Conservation (phyloP, 2,329 filamentous ascomycete genomes). For the Aureobasidium musti region DNA sequence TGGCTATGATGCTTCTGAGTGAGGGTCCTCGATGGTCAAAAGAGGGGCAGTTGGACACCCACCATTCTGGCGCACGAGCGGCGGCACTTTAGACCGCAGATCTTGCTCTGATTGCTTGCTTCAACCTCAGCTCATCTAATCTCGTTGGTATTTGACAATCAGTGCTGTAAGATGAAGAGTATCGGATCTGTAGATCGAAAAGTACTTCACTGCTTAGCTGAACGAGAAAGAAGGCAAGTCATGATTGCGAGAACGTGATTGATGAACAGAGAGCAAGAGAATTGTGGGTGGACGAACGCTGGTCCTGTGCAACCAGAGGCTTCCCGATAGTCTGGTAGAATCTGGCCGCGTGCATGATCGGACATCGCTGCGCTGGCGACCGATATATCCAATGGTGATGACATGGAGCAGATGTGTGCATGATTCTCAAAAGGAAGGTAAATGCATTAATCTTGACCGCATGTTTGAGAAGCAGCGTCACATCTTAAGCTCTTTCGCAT, state of each 20-base stretch:
- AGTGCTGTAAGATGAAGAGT: background rate
- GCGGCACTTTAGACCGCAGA: constrained; percentile 6
- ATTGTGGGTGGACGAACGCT: constrained; percentile 7
- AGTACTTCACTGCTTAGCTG: background rate
- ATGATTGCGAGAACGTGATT: constrained; percentile 11
- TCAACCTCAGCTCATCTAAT: background rate
- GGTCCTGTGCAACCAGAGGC: constrained; percentile 21
- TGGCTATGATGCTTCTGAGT: background rate
- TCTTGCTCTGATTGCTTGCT: background rate
- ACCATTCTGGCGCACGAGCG: constrained; percentile 26
- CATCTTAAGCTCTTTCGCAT: too few species aligned
- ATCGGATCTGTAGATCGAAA: background rate
- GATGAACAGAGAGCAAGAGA: background rate
- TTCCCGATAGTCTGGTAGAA: constrained; percentile 17
- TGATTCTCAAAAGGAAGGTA: background rate
- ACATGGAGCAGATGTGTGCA: background rate
- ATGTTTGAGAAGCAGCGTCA: too few species aligned
- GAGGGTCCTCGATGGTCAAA: background rate
- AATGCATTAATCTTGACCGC: too few species aligned
- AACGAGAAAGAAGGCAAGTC: background rate
- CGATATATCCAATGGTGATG: constrained; percentile 15
- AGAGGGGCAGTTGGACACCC: constrained; percentile 9
- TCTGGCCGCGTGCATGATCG: constrained; percentile 13
- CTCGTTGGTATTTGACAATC: background rate
- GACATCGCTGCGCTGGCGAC: constrained; percentile 19